Percentiles rank a stretch among this genome's conserved stretches.
phyloP scores from a whole-genome alignment of 2,329 filamentous ascomycete genomes.

The Salinomyces thailandicus region DNA sequence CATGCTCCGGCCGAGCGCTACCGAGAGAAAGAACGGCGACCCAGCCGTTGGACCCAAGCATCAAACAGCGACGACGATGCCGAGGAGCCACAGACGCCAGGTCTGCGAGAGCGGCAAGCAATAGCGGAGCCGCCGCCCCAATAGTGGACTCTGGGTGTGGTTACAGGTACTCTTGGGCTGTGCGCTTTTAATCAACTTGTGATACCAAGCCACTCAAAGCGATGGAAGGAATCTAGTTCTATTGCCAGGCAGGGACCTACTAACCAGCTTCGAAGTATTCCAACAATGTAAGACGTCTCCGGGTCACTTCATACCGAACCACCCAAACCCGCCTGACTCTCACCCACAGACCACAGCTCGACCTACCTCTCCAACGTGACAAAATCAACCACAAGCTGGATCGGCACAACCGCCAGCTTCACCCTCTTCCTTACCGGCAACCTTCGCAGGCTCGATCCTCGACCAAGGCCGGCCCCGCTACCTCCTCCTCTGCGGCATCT shows the following conservation, averaged over 20 bases:
- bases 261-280: too few species aligned
- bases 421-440: slow-evolving; percentile 43
- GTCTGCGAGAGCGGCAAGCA: neutral
- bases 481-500: slow-evolving; percentile 30
- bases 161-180: slow-evolving; percentile 33
- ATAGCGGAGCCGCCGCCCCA: slow-evolving; percentile 13
- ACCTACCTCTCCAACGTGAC: slow-evolving; percentile 32
- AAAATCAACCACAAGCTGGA: slow-evolving; percentile 36
- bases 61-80: neutral
- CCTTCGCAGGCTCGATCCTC: slow-evolving; percentile 40
- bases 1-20: too few species aligned
- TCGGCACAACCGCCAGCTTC: slow-evolving; percentile 31
- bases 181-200: slow-evolving; percentile 34
- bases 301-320: too few species aligned
- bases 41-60: neutral
- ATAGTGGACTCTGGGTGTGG: slow-evolving; percentile 33
- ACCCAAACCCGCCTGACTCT: too few species aligned
- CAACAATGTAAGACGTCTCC: too few species aligned
- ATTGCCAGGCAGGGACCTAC: neutral
- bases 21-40: neutral
- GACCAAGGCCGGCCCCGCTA: slow-evolving; percentile 37
- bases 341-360: slow-evolving; percentile 36
- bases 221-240: too few species aligned
- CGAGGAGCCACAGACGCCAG: neutral
- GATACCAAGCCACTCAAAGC: too few species aligned